Base-by-base conservation (phyloP, 768 basidiomycete species). In the Mycena metata region DNA sequence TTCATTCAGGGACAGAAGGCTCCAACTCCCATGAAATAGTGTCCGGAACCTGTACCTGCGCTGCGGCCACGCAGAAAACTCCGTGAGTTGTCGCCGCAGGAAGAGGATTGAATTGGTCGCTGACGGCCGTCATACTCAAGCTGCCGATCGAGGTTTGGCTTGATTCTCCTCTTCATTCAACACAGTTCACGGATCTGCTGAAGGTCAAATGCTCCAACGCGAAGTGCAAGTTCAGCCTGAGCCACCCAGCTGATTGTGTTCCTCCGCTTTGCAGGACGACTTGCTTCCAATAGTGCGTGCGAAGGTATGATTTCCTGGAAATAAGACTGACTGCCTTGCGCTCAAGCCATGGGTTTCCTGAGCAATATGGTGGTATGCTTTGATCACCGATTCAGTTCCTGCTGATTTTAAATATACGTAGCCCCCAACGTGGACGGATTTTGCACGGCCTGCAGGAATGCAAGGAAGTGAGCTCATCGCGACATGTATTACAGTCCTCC, bases 201-300 rank as follows among this genome's bases (percentile, higher is more conserved):
- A 74, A 89, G 88, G 76, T 88, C 49, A 67, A 73, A 33, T 89
- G 88, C 75, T 78, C 82, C 8, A 79, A 74, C 60, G 66, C 68
- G 33, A 78, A 77, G 43, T 90, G 90, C 77, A 86, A 79, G 60
- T 89, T 89, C 72, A 89, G 88, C 55, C 82, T 87, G 0, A 79
- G 76, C 59, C 89, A 90, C 68, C 85, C 86, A 0, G 62, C 64
- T 1, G 75, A 72, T 41, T 89, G 88, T 60, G 74, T 66, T 0
- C 80, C 76, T 6, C 85, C 85, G 0, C 23, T 23, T 3, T 90
- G 89, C 78, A 83, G 62, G 19, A 73, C 74, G 59, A 80, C 76
- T 5, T 86, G 85, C 60, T 81, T 78, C 73, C 87, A 88, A 72
- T 86, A 85, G 87, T 88, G 74, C 63, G 80, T 77, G 2, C 12